These are phyloP conservation scores for Scytalidium sp. DNA, from an alignment of 2,329 filamentous ascomycete genomes.

Conservation along the genomic window DNA sequence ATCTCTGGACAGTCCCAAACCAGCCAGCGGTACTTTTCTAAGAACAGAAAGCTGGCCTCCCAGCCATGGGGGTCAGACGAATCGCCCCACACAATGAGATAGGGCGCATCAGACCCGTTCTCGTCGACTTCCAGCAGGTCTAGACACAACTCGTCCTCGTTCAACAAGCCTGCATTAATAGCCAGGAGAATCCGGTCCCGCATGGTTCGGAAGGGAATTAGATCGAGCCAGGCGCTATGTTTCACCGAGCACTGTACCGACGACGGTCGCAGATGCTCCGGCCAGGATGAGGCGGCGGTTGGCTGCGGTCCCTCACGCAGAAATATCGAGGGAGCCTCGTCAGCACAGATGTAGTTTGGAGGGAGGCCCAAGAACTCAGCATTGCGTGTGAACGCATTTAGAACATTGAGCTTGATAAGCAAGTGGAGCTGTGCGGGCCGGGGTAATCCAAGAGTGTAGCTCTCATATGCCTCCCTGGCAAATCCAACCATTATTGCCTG, in stretches of 20 bases:
- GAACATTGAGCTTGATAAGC: background rate
- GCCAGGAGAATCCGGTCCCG: background rate
- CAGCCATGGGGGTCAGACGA: background rate
- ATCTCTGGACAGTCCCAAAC: slow-evolving; percentile 35
- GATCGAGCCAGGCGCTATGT: background rate
- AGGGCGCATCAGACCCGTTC: background rate
- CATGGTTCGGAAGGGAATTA: background rate
- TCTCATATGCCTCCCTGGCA: background rate
- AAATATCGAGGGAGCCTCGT: background rate
- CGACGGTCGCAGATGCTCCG: background rate
- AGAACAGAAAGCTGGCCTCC: background rate
- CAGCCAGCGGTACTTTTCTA: slow-evolving; percentile 39
- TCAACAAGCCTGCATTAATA: background rate
- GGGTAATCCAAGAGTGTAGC: background rate
- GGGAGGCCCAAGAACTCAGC: background rate
- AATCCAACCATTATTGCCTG: background rate
- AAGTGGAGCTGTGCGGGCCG: background rate
- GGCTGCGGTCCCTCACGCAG: background rate
- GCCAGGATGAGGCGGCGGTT: background rate
- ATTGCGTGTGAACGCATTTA: background rate
- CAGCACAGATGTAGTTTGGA: background rate
- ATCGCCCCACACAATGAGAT: background rate
- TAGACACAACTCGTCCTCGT: background rate
- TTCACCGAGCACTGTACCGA: background rate
- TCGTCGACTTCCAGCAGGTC: background rate